Evolutionary conservation across 805 yeast genomes (phyloP), one percentile per base, ranked within the genome.

Genomic region (Ogataea nitratoaversa): DNA sequence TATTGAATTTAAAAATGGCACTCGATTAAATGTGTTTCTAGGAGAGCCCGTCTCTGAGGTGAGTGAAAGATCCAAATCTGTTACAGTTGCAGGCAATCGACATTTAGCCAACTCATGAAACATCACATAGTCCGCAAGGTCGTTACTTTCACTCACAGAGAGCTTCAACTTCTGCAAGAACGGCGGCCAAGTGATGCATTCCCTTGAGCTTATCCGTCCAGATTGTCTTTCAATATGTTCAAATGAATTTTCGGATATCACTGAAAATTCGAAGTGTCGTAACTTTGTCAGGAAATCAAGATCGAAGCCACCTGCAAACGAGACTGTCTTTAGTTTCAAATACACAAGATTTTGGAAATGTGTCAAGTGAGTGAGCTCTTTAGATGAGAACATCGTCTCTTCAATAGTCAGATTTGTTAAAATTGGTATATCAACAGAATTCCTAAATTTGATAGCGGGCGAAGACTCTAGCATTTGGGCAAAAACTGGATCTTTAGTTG

Each of bases 121-220:
- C n/a, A n/a, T n/a, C 9, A 23, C 9, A 8, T 25, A 30, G 18
- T 23, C 33, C 14, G 29, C 32, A 16, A 45, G 31, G 28, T 46
- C 49, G 34, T 46, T 47, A 28, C 41, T 37, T 27, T 45, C 37
- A 18, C 40, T 14, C 20, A 46, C 17, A 4, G 19, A 19, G 19
- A 46, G 27, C 2, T 19, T 30, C 28, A 43, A 29, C 2, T 3
- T 17, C 16, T 27, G 19, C 30, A 43, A 27, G 11, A 32, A 24
- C 14, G 41, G 42, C 1, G 49, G 47, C 49, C 49, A 46, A 8
- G 23, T 17, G n/a, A n/a, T n/a, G n/a, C n/a, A n/a, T n/a, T n/a
- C n/a, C n/a, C n/a, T n/a, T n/a, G n/a, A n/a, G n/a, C n/a, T n/a
- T n/a, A n/a, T n/a, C n/a, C n/a, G n/a, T n/a, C n/a, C n/a, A n/a